These are phyloP conservation scores for Chrysosporium queenslandicum DNA, from an alignment of 2,329 filamentous ascomycete species.

Conservation along the genomic window DNA sequence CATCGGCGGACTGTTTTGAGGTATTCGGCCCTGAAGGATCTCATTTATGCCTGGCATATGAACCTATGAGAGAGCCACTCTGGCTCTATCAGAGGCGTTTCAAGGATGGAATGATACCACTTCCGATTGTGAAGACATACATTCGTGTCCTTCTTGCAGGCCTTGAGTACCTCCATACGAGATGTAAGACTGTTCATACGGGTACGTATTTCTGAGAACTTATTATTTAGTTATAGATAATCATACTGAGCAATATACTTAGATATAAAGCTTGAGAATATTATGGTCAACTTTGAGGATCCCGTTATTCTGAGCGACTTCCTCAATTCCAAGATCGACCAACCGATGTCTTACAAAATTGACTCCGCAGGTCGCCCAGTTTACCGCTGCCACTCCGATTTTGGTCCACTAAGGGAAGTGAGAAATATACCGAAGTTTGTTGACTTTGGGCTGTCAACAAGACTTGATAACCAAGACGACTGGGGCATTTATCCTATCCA, in stretches of 20 bases:
- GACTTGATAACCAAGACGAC: conserved; percentile 30
- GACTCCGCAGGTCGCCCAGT: conserved; percentile 16
- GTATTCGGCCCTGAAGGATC: conserved; percentile 17
- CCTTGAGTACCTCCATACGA: conserved; percentile 33
- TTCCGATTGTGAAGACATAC: conserved; percentile 23
- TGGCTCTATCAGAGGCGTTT: conserved; percentile 23
- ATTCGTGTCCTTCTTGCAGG: conserved; percentile 28
- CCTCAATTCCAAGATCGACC: conserved; percentile 4
- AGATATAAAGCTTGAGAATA: conserved; percentile 17
- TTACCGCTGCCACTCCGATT: conserved; percentile 21
- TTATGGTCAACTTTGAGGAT: conserved; percentile 15
- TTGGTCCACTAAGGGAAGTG: conserved; percentile 18
- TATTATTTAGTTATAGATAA: neutral
- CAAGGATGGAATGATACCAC: conserved; percentile 18
- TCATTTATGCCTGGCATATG: conserved; percentile 27
- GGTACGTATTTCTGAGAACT: conserved; percentile 18
- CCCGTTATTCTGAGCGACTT: conserved; percentile 8
- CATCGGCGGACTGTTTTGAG: conserved; percentile 23
- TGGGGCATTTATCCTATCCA: conserved; percentile 26
- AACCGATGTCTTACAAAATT: conserved; percentile 10
- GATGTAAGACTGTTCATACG: conserved; percentile 33
- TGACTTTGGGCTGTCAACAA: conserved; percentile 18
- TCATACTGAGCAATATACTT: neutral
- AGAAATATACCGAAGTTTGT: conserved; percentile 18
- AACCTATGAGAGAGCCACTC: conserved; percentile 28